A percentile compares a stretch with the other conserved stretches of the same genome.
Conservation (phyloP, 495 filamentous ascomycete genomes). For the Haplographium delicatum region DNA sequence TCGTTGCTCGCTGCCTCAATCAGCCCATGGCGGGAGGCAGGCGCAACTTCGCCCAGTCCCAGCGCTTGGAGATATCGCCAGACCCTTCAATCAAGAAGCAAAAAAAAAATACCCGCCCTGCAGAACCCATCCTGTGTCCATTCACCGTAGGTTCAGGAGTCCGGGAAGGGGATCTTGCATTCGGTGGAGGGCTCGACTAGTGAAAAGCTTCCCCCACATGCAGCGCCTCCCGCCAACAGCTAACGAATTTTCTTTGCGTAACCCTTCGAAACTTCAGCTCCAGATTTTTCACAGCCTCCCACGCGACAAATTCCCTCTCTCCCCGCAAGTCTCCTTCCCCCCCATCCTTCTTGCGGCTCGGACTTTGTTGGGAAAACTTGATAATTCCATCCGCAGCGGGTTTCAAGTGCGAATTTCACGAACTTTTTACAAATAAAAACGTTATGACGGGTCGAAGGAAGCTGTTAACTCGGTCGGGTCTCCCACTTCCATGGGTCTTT, state of each 20-base stretch:
- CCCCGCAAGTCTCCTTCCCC: neutral
- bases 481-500: neutral
- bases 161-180: slow-evolving; percentile 11
- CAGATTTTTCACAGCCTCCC: neutral
- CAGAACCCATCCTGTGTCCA: slow-evolving; percentile 10
- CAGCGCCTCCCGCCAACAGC: slow-evolving; percentile 15
- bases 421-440: slow-evolving; percentile 20
- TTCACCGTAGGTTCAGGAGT: slow-evolving; percentile 1
- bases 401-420: too few relatives aligned
- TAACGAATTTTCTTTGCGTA: slow-evolving; percentile 10
- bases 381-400: neutral
- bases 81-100: too few relatives aligned
- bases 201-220: slow-evolving; percentile 1
- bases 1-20: too few relatives aligned
- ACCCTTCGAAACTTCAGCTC: neutral
- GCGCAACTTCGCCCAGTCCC: slow-evolving; percentile 8
- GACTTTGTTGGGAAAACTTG: slow-evolving; percentile 4
- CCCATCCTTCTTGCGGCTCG: neutral
- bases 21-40: too few relatives aligned
- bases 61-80: slow-evolving; percentile 2
- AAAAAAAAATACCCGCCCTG: too few relatives aligned
- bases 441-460: slow-evolving; percentile 14
- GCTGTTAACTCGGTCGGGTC: neutral
- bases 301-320: neutral
- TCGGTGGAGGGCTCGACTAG: too few relatives aligned